Conservation (phyloP, 2,329 filamentous ascomycete species). For the Elsinoe arachidis region DNA sequence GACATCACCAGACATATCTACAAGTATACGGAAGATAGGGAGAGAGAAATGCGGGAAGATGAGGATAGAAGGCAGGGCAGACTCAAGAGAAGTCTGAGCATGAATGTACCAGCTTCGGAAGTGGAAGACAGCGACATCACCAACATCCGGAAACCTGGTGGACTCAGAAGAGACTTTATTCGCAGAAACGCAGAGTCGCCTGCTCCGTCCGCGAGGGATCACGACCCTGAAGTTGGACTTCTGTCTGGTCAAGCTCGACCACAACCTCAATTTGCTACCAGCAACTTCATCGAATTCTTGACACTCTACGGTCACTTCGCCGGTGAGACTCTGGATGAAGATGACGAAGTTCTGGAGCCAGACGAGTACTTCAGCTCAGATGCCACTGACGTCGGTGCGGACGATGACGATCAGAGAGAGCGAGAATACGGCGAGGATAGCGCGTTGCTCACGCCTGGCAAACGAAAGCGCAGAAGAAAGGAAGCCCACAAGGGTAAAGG, state of each 20-base stretch:
- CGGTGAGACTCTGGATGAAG: conserved; percentile 91
- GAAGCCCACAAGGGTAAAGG: conserved; percentile 67
- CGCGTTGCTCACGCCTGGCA: conserved; percentile 60
- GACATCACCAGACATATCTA: conserved; percentile 94
- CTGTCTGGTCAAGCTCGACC: conserved; percentile 23
- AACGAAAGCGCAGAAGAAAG: conserved; percentile 68
- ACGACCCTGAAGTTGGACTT: conserved; percentile 14
- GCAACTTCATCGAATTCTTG: conserved; percentile 90
- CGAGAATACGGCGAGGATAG: conserved; percentile 81
- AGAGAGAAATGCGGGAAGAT: conserved; percentile 68
- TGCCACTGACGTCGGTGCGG: conserved; percentile 47
- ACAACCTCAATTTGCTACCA: conserved; percentile 65
- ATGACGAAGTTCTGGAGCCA: conserved; percentile 77
- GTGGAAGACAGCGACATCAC: conserved; percentile 76
- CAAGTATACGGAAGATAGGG: conserved; percentile 86
- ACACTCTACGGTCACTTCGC: conserved; percentile 96
- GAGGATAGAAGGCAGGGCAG: conserved; percentile 49
- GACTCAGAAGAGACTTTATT: conserved; percentile 84
- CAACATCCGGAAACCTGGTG: conserved; percentile 85
- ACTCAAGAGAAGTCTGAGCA: conserved; percentile 77
- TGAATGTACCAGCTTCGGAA: conserved; percentile 68
- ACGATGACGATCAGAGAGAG: conserved; percentile 45
- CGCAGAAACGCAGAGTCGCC: conserved; percentile 58
- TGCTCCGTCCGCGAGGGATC: conserved; percentile 27
- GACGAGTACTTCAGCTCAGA: conserved; percentile 89